A percentile compares a stretch with the other conserved stretches of the same genome.
Evolutionary conservation across 345 rosid species (phyloP).

Genomic region (Pelargonium nanum): DNA sequence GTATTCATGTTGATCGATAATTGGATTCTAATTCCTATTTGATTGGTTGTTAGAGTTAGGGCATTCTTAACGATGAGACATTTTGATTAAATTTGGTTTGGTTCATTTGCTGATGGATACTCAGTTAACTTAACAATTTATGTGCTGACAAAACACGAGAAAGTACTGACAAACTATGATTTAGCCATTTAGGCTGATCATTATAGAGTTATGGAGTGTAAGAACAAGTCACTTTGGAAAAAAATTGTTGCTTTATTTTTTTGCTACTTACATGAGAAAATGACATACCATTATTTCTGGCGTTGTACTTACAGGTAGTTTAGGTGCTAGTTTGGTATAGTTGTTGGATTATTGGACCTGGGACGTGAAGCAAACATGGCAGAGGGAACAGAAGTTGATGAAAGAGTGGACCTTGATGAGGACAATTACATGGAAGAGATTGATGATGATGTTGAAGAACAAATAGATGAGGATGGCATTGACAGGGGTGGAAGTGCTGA

Average conservation of each 20-base stretch:
- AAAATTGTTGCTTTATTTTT: too few relatives aligned
- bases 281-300: not conserved
- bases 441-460: conserved; percentile 81
- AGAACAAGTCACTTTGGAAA: not conserved
- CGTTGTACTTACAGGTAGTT: not conserved
- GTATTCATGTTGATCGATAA: not conserved
- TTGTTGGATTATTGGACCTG: conserved; percentile 37
- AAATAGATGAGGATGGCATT: conserved; percentile 55
- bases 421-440: conserved; percentile 92
- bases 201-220: too few relatives aligned
- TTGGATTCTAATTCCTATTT: not conserved
- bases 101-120: not conserved
- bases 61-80: not conserved
- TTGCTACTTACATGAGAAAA: too few relatives aligned
- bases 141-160: too few relatives aligned
- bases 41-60: not conserved
- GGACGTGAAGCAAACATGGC: conserved; percentile 45
- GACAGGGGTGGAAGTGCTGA: conserved; percentile 38
- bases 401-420: conserved; percentile 89
- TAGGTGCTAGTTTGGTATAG: conserved; percentile 9
- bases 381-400: conserved; percentile 73
- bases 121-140: too few relatives aligned
- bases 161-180: too few relatives aligned
- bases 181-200: not conserved
- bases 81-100: not conserved